Conservation (phyloP, 805 yeast species). For the Saccharomycopsis lassenensis region DNA sequence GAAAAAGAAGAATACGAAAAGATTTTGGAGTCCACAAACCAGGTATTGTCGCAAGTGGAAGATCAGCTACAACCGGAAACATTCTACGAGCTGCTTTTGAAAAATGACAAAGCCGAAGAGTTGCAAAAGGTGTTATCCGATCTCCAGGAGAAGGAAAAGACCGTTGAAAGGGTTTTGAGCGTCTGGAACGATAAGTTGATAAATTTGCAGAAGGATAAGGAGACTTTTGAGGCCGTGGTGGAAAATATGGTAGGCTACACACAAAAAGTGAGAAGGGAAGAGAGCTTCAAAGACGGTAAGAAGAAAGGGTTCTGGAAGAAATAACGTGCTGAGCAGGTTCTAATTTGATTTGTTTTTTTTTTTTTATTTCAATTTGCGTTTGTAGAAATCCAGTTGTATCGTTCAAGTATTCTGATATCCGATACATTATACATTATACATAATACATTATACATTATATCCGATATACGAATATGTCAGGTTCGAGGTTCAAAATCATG, state of each 20-base stretch:
- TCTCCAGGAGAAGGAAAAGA: slow-evolving; percentile 26
- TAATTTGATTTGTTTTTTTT: too few species aligned
- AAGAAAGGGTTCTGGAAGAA: too few species aligned
- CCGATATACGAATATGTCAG: too few species aligned
- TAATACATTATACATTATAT: too few species aligned
- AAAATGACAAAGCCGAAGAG: slow-evolving; percentile 26
- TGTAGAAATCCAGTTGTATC: too few species aligned
- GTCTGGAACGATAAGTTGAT: slow-evolving; percentile 43
- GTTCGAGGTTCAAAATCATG: too few species aligned
- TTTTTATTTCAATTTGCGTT: too few species aligned
- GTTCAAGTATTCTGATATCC: too few species aligned
- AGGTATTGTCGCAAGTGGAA: slow-evolving; percentile 18
- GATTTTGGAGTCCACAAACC: slow-evolving; percentile 21
- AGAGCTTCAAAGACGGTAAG: slow-evolving; percentile 28
- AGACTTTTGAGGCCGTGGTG: slow-evolving; percentile 75
- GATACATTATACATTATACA: too few species aligned
- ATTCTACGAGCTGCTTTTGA: slow-evolving; percentile 25
- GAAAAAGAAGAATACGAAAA: slow-evolving; percentile 23
- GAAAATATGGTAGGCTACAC: slow-evolving; percentile 87
- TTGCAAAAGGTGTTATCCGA: slow-evolving; percentile 28
- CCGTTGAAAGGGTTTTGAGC: slow-evolving; percentile 29
- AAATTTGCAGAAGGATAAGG: slow-evolving; percentile 51
- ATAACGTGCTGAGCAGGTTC: too few species aligned
- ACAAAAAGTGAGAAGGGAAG: slow-evolving; percentile 57
- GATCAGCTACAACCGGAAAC: slow-evolving; percentile 18